A percentile compares a stretch with the other conserved stretches of the same genome.
Conservation (phyloP, 2,329 filamentous ascomycete species). For the Fusarium phyllophilum region DNA sequence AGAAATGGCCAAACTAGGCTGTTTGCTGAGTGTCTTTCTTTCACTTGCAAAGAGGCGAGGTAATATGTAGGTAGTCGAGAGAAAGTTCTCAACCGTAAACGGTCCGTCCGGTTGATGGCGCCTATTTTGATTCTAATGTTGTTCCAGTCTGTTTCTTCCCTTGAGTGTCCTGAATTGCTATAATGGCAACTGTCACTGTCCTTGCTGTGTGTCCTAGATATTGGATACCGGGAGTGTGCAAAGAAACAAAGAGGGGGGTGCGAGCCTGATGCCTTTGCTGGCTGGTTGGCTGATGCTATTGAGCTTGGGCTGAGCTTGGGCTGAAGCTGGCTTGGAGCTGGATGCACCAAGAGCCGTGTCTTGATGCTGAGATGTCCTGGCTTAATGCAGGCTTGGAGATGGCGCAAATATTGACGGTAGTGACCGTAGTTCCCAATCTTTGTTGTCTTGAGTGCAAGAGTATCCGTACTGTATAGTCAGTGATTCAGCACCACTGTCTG, state of each 20-base stretch:
- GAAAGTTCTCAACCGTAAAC: not conserved
- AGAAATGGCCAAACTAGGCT: not conserved
- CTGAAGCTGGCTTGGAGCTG: constrained; percentile 27
- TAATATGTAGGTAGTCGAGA: not conserved
- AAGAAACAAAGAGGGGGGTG: constrained; percentile 21
- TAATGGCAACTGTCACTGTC: not conserved
- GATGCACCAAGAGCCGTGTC: constrained; percentile 7
- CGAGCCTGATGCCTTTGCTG: constrained; percentile 17
- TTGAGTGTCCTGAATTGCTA: not conserved
- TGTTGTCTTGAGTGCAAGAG: not conserved
- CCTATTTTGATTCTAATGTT: not conserved
- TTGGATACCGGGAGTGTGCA: not conserved
- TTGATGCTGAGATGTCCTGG: constrained; percentile 8
- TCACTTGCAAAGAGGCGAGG: not conserved
- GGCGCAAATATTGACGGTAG: not conserved
- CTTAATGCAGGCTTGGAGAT: constrained; percentile 14
- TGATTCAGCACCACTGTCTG: not conserved
- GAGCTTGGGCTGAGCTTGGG: constrained; percentile 30
- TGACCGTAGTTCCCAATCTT: not conserved
- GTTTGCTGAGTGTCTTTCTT: not conserved
- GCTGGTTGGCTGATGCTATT: constrained; percentile 20
- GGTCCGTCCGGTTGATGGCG: not conserved
- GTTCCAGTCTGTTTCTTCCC: not conserved
- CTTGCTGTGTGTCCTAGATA: constrained; percentile 11
- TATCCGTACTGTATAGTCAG: not conserved